Evolutionary conservation across 306 rosid genomes (phyloP).

Genomic region (Trichosanthes cucumerina): DNA sequence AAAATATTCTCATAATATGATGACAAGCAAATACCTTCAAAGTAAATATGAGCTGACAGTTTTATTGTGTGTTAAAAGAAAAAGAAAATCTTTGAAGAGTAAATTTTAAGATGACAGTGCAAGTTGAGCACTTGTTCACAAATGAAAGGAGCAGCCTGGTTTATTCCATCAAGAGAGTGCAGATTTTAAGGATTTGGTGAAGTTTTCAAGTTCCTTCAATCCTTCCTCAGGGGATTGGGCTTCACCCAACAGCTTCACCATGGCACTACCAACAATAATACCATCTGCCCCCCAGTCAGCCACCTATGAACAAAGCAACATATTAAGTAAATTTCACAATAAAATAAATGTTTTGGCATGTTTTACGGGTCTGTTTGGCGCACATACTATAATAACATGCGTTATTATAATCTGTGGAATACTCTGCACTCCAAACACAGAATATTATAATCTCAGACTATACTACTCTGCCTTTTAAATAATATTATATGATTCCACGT

Average conservation of each 20-base stretch:
- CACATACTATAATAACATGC: too few species aligned
- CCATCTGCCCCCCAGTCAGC: conserved; percentile 96
- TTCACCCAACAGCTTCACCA: conserved; percentile 72
- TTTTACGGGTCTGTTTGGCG: too few species aligned
- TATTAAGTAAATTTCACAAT: background rate
- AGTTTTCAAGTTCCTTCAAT: conserved; percentile 55
- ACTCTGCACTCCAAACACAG: too few species aligned
- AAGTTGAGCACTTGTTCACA: background rate
- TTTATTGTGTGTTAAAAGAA: background rate
- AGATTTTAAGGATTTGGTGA: conserved; percentile 34
- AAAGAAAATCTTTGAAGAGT: background rate
- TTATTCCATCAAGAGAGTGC: background rate
- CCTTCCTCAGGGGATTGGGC: conserved; percentile 77
- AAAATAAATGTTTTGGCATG: background rate
- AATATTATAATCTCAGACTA: too few species aligned
- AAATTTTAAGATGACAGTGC: background rate
- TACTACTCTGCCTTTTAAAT: too few species aligned
- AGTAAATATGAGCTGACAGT: background rate
- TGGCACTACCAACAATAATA: conserved; percentile 87
- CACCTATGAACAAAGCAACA: conserved; percentile 24
- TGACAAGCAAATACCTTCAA: background rate
- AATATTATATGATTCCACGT: too few species aligned
- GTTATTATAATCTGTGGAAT: too few species aligned
- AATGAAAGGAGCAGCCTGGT: background rate
- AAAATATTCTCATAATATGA: background rate